phyloP scores from a whole-genome alignment of 164 flowering plant genomes.

The Sextonia rubra region DNA sequence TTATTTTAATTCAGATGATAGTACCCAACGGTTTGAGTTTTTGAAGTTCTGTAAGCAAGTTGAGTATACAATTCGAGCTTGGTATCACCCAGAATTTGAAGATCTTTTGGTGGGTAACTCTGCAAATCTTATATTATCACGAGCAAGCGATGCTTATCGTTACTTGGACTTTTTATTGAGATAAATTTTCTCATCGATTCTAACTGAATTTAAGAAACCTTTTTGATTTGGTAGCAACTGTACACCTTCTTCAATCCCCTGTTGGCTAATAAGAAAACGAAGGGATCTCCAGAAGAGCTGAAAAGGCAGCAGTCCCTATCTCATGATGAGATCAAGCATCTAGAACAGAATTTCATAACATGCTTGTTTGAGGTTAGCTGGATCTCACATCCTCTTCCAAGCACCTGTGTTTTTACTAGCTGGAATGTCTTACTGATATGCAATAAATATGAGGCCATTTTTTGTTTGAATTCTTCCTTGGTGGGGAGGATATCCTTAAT shows the following conservation, averaged over 20 bases:
- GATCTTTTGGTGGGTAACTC: constrained; percentile 71
- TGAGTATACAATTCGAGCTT: constrained; percentile 88
- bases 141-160: not conserved
- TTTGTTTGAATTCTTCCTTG: no score
- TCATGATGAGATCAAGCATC: constrained; percentile 59
- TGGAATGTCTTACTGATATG: no score
- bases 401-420: not conserved
- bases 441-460: no score
- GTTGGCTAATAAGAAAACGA: constrained; percentile 62
- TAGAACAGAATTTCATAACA: constrained; percentile 79
- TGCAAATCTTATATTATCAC: not conserved
- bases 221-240: constrained; percentile 61
- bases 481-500: no score
- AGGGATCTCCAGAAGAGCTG: constrained; percentile 7
- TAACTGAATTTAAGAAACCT: not conserved
- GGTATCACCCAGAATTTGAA: constrained; percentile 95
- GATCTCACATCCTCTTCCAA: not conserved
- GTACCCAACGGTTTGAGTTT: constrained; percentile 75
- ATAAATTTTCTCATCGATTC: not conserved
- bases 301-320: constrained; percentile 24
- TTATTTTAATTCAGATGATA: constrained; percentile 41
- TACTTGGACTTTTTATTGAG: not conserved
- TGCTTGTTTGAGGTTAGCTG: constrained; percentile 68
- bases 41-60: constrained; percentile 85
- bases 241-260: constrained; percentile 87